Evolutionary conservation across 192 early-diverging fungal genomes (phyloP).

Genomic region (Linnemannia hyalina): DNA sequence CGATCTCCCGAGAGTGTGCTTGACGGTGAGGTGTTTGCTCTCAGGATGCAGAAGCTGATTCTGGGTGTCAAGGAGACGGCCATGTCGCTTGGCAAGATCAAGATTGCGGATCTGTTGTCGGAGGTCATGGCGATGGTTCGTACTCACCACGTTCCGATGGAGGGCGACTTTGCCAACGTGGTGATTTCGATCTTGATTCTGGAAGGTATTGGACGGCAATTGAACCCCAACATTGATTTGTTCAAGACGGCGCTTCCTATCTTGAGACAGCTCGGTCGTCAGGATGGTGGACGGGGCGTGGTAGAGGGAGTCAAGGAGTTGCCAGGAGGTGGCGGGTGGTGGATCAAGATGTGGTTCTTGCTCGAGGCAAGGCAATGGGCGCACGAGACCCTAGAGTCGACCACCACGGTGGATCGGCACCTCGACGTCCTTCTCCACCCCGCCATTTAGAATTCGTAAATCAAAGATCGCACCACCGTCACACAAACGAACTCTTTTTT

Average conservation of each 20-base stretch:
- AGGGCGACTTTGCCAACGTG: slow-evolving; percentile 96
- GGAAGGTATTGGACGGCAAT: slow-evolving; percentile 92
- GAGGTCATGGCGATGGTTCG: slow-evolving; percentile 90
- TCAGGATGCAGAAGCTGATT: slow-evolving; percentile 86
- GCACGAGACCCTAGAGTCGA: slow-evolving; percentile 47
- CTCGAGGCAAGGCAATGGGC: slow-evolving; percentile 71
- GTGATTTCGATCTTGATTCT: slow-evolving; percentile 92
- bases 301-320: slow-evolving; percentile 63
- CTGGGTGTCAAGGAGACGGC: slow-evolving; percentile 76
- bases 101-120: slow-evolving; percentile 84
- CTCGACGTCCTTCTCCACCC: slow-evolving; percentile 46
- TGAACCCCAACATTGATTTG: slow-evolving; percentile 94
- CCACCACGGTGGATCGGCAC: slow-evolving; percentile 37
- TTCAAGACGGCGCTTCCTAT: slow-evolving; percentile 85
- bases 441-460: slow-evolving; percentile 20
- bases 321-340: slow-evolving; percentile 55
- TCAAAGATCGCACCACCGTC: too few relatives aligned
- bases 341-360: slow-evolving; percentile 75
- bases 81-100: slow-evolving; percentile 83
- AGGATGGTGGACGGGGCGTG: slow-evolving; percentile 62
- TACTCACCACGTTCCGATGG: slow-evolving; percentile 92
- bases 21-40: slow-evolving; percentile 82
- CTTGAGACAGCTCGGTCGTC: slow-evolving; percentile 69
- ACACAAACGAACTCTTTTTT: neutral
- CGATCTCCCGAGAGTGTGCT: slow-evolving; percentile 77